Evolutionary conservation across 129 eudicot species (phyloP), one percentile per base, ranked within the genome.

Genomic region (Lonicera japonica): DNA sequence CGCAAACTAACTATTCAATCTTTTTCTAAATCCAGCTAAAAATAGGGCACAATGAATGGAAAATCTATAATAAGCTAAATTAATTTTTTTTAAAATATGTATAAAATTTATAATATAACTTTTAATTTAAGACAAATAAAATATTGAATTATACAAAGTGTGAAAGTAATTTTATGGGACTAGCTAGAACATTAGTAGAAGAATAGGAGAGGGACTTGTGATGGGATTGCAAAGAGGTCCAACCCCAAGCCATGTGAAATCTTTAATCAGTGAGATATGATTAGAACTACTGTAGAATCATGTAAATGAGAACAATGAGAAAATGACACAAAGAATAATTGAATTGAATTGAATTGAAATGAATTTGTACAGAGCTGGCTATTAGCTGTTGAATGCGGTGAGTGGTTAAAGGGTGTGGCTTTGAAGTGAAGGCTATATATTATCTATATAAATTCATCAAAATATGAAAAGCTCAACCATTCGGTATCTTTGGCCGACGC

Each of bases 401-500:
- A 14, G 64, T 43, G 72, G 57, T 56, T 24, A 56, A 18, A 67
- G 54, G 29, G 57, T 38, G 64, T 56, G 72, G 64, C 8, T 10
- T 4, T 43, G 50, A 43, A 43, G 50, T 67, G 56, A 45, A 46
- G 43, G 55, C 15, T 55, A 19, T 13, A 56, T 43, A 2, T 8
- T 43, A 20, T 29, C 6, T 29, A 29, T 29, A 29, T 29, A 43
- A 43, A 8, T 43, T 4, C 13, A 43, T 43, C 50, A 10, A 43
- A 43, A 43, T 43, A 8, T 43, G 50, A 43, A 14, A 8, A 43
- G 50, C 1, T 43, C 10, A 10, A 5, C 43, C 43, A 38, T n/a
- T n/a, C 4, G 2, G 36, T 29, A 29, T 6, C 36, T 29, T 29
- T 29, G 36, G 6, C 2, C 6, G 2, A 29, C 2, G 36, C 36